phyloP scores from a whole-genome alignment of 1,284 basidiomycete species.

The Neolentinus lepideus region DNA sequence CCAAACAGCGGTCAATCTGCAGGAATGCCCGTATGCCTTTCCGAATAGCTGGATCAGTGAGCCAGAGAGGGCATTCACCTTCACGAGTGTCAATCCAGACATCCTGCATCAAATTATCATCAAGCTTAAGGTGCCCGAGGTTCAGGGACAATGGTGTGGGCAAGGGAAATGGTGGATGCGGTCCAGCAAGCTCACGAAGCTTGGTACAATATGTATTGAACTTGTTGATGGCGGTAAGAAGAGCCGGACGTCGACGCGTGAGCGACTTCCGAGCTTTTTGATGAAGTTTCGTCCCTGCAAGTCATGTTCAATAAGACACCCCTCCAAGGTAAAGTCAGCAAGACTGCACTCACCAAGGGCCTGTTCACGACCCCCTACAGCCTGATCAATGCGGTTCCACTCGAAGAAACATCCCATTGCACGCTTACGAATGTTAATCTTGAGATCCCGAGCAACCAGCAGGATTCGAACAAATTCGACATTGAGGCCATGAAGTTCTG shows the following conservation, averaged over 20 bases:
- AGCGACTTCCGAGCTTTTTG: no score
- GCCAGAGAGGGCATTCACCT: background rate
- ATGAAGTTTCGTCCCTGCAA: no score
- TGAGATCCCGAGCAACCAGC: background rate
- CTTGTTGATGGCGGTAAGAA: no score
- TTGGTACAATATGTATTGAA: no score
- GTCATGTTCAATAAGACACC: no score
- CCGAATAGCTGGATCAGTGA: background rate
- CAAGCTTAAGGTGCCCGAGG: background rate
- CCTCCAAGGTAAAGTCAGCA: no score
- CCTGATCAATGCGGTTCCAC: background rate
- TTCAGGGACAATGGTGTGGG: background rate
- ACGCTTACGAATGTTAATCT: background rate
- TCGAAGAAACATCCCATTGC: background rate
- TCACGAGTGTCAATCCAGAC: background rate
- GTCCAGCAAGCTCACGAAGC: no score
- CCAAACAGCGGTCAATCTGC: background rate
- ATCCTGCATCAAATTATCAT: background rate
- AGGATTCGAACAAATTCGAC: no score
- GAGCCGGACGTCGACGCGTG: no score
- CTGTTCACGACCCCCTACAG: background rate
- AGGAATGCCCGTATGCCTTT: slow-evolving; percentile 3
- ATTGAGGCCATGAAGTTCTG: background rate
- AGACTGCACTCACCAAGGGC: background rate
- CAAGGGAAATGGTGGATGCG: background rate